Percentiles rank a stretch among this genome's conserved stretches.
Conservation (phyloP, 2,329 filamentous ascomycete genomes). For the Trichoderma simmonsii region DNA sequence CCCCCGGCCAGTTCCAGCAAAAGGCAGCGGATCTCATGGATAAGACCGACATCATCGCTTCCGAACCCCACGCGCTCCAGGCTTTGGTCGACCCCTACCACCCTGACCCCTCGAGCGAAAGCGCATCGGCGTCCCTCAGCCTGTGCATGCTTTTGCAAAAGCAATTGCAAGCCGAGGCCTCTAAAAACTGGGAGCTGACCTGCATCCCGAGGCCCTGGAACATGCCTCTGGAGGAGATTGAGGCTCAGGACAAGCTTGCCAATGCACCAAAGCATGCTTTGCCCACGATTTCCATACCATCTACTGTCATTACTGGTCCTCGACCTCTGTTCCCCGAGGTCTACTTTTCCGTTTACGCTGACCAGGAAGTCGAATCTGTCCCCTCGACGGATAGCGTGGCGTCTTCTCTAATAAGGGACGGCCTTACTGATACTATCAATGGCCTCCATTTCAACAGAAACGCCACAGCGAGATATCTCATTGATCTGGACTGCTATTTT, state of each 20-base stretch:
- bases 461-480: constrained; percentile 79
- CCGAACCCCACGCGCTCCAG: constrained; percentile 81
- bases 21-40: constrained; percentile 78
- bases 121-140: constrained; percentile 62
- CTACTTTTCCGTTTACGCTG: constrained; percentile 86
- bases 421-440: constrained; percentile 88
- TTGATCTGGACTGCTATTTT: constrained; percentile 95
- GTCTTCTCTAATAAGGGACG: constrained; percentile 79
- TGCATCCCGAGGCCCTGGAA: constrained; percentile 67
- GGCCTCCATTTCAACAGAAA: constrained; percentile 90
- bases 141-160: constrained; percentile 79
- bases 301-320: constrained; percentile 69
- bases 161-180: constrained; percentile 76
- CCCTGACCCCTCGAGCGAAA: constrained; percentile 59
- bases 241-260: constrained; percentile 57
- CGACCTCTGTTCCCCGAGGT: constrained; percentile 85
- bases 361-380: constrained; percentile 86
- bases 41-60: constrained; percentile 92
- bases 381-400: constrained; percentile 73
- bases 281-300: constrained; percentile 72
- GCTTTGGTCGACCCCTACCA: constrained; percentile 82
- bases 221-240: constrained; percentile 58
- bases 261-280: constrained; percentile 70
- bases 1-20: constrained; percentile 65
- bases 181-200: constrained; percentile 69